Conservation (phyloP, 106 monocot genomes). For the Dioscorea zingiberensis region DNA sequence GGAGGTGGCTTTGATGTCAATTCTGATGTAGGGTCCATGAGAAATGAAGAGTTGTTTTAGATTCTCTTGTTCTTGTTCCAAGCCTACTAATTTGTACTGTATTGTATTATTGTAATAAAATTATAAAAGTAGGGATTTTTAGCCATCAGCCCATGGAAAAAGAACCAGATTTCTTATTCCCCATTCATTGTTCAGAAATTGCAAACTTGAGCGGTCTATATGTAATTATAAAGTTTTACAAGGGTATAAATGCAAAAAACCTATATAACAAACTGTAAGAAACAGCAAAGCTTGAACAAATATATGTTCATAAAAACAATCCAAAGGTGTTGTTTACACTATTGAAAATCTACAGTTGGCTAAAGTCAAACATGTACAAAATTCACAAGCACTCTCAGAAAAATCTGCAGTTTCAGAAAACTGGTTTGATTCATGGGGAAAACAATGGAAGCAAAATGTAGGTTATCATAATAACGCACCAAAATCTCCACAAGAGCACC, state of each 20-base stretch:
- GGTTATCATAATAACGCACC: constrained; percentile 26
- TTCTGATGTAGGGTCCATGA: no score
- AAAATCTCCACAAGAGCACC: constrained; percentile 71
- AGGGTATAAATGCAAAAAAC: no score
- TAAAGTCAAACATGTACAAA: background rate
- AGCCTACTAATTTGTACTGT: no score
- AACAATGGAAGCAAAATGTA: background rate
- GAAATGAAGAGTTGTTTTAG: no score
- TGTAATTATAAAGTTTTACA: background rate
- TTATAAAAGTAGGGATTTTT: background rate
- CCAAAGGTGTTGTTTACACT: background rate
- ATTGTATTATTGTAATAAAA: background rate
- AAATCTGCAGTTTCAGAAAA: constrained; percentile 1
- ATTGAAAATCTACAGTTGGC: background rate
- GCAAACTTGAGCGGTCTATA: background rate
- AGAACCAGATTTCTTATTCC: background rate
- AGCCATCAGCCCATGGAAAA: background rate
- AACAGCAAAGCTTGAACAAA: no score
- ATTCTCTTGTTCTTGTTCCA: no score
- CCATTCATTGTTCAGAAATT: background rate
- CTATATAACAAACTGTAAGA: no score
- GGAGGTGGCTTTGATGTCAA: no score
- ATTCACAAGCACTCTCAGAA: background rate
- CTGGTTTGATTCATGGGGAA: background rate
- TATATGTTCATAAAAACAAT: background rate